Conservation (phyloP, 805 yeast genomes). For the Candida orba region DNA sequence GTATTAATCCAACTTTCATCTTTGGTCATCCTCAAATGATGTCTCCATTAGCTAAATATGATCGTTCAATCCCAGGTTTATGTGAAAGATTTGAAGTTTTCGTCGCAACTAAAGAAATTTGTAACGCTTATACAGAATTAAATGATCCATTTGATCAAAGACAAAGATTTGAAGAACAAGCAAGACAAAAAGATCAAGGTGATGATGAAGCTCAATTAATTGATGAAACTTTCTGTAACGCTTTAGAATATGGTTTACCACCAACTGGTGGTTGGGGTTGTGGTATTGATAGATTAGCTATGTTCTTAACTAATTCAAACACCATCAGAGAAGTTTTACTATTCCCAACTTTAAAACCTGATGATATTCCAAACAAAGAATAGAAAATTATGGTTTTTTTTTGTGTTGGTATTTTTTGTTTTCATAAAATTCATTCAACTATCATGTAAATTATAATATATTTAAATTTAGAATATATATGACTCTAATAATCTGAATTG, state of each 20-base stretch:
- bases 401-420: too few species aligned
- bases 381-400: too few species aligned
- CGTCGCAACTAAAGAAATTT: constrained; percentile 96
- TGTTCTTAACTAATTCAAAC: constrained; percentile 95
- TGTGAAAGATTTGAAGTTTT: constrained; percentile 98
- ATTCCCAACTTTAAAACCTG: constrained; percentile 99
- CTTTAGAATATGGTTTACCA: constrained; percentile 96
- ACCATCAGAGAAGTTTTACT: constrained; percentile 95
- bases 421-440: too few species aligned
- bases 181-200: constrained; percentile 97
- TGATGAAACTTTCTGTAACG: constrained; percentile 96
- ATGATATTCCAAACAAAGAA: constrained; percentile 27
- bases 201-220: constrained; percentile 97
- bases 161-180: constrained; percentile 96
- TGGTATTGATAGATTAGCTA: constrained; percentile 96
- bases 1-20: constrained; percentile 95
- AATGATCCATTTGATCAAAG: constrained; percentile 99
- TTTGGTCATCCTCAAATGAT: constrained; percentile 99
- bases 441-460: too few species aligned
- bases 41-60: constrained; percentile 98
- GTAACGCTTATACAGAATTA: constrained; percentile 97
- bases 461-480: too few species aligned
- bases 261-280: constrained; percentile 99
- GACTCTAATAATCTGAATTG: too few species aligned
- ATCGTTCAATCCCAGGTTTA: constrained; percentile 85